Percentiles rank a stretch among this genome's conserved stretches.
These are phyloP conservation scores for Penicillium paradoxum DNA, from an alignment of 495 filamentous ascomycete genomes.

Conservation along the genomic window DNA sequence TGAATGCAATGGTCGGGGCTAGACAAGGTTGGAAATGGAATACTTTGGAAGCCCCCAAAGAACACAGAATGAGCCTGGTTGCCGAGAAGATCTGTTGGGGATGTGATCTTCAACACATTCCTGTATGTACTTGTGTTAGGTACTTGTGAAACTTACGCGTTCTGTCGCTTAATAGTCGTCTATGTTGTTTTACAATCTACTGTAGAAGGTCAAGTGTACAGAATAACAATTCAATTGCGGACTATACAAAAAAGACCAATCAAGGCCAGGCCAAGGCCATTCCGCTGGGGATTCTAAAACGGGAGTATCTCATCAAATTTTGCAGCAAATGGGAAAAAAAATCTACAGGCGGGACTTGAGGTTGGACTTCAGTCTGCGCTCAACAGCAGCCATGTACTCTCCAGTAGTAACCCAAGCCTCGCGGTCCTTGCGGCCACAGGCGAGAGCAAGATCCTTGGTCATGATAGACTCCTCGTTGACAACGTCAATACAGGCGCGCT, in stretches of 20 bases:
- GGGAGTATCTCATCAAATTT: constrained; percentile 8
- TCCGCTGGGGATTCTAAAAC: constrained; percentile 7
- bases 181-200: neutral
- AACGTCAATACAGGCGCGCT: constrained; percentile 90
- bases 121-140: too few species aligned
- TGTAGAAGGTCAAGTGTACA: neutral
- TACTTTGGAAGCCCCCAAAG: too few species aligned
- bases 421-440: constrained; percentile 78
- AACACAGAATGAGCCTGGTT: too few species aligned
- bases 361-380: constrained; percentile 69
- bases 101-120: too few species aligned
- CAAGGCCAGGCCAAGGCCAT: neutral
- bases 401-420: constrained; percentile 82
- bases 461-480: constrained; percentile 93
- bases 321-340: neutral
- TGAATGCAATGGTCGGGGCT: too few species aligned
- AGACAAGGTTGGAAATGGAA: too few species aligned
- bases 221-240: neutral
- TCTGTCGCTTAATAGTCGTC: too few species aligned
- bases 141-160: too few species aligned
- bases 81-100: too few species aligned
- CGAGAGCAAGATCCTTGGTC: constrained; percentile 96
- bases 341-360: constrained; percentile 46
- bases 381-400: constrained; percentile 85
- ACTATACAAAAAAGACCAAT: constrained; percentile 3